Conservation (phyloP, 257 asterid species). For the Nicotiana sylvestris region DNA sequence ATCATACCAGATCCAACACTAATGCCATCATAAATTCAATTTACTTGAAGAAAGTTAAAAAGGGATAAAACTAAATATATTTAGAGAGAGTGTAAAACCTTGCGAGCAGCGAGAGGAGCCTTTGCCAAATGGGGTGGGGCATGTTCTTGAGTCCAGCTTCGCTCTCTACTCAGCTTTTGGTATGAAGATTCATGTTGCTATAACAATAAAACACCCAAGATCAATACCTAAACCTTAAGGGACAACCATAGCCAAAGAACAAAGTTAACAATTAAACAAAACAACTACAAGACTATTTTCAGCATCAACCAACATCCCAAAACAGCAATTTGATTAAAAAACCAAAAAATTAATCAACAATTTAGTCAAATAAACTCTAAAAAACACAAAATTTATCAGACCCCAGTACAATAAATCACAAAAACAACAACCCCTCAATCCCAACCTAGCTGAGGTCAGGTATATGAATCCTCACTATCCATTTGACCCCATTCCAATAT, state of each 20-base stretch:
- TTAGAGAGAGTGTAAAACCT: constrained; percentile 41
- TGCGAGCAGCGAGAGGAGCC: constrained; percentile 41
- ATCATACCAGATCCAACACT: constrained; percentile 4
- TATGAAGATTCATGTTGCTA: constrained; percentile 63
- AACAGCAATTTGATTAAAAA: background rate
- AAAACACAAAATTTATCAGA: background rate
- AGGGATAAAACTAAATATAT: background rate
- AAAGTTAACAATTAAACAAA: background rate
- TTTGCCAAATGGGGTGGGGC: constrained; percentile 43
- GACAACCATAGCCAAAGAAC: background rate
- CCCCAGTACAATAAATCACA: background rate
- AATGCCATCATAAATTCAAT: constrained; percentile 9
- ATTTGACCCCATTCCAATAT: background rate
- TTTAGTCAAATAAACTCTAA: background rate
- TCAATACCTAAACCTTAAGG: constrained; percentile 21
- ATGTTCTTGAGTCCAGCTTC: constrained; percentile 51
- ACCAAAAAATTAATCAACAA: background rate
- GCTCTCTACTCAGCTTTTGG: constrained; percentile 56
- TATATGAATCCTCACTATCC: background rate
- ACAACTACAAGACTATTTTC: background rate
- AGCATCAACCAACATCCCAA: background rate
- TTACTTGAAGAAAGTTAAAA: background rate
- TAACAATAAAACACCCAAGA: constrained; percentile 32
- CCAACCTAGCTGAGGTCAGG: background rate
- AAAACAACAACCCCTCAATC: background rate